Base-by-base conservation (phyloP, 805 yeast genomes). In the Trichomonascus vanleenenianus region DNA sequence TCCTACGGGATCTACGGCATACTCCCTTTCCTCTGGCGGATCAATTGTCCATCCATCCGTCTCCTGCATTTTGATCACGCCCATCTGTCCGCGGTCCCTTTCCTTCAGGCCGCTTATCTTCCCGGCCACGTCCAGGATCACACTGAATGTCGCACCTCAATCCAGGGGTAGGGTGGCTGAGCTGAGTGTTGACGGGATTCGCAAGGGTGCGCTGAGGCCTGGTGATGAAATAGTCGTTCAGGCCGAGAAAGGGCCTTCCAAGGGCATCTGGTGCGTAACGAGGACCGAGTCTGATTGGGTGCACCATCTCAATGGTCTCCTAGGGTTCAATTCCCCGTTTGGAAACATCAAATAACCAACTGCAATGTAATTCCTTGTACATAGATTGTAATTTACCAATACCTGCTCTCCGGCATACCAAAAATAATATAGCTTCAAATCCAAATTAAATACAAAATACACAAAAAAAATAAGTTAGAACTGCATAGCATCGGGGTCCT, bases 1-100 rank as follows among this genome's bases (percentile, higher is more conserved):
- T 0, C 97, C 97, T 14, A 89, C 97, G 0, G 97, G 97, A 0
- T 85, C 95, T 8, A 89, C 97, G 0, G 96, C 97, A 0, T 89
- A 89, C 59, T 85, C 95, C 0, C 67, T 89, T 43, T 77, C 86
- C 25, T 78, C 95, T 1, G 97, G 97, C 11, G 97, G 97, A 1
- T 79, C 95, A 11, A 89, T 89, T 48, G 91, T 86, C 1, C 94
- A 89, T 52, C 97, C 97, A 0, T 66, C 80, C 43, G 95, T 89
- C 7, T 83, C 87, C 12, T 82, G 93, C 49, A 81, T 86, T 9
- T 66, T 89, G 40, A 63, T 89, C 30, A 85, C 96, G 0, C 97
- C 97, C 9, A 85, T 89, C 42, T 88, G 96, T 59, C 97, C 97
- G 6, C 66, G 96, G 47, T 84, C 95, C 11, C 69, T 89, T 25